Evolutionary conservation across 352 stramenopile genomes (phyloP), one percentile per base, ranked within the genome.

Genomic region (Globisporangium spinosum): DNA sequence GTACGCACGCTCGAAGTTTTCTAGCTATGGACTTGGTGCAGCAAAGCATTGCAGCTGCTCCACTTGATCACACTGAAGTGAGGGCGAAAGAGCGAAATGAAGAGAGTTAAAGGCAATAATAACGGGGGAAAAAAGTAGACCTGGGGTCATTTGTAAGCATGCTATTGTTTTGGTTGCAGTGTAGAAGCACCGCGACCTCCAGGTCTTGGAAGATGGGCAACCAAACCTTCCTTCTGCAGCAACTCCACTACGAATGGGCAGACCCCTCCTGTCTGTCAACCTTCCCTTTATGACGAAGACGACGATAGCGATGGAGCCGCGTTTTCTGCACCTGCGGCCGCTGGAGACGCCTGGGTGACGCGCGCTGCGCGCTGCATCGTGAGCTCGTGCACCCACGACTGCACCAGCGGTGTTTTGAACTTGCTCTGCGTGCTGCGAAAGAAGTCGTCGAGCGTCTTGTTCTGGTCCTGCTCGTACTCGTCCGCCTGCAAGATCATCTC

Each of bases 401-500:
- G 87, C 62, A 94, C 83, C 29, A 94, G 73, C 23, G 83, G 84
- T 70, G 87, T 94, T 67, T 80, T 79, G 71, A 94, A 93, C 65
- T 91, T 92, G 74, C 80, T 80, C 64, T 89, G 77, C n/a, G 87
- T 94, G 75, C 84, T 90, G 58, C 76, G 73, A 74, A 94, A 94
- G 65, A 94, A 94, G 62, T 93, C 83, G 47, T 92, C 75, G 6
- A 94, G 74, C 45, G 72, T 59, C 15, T 85, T 72, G 58, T 78
- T 73, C 67, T 94, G 84, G 22, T 74, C 84, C 38, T 76, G 76
- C 64, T 98, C 94, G 73, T 98, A 98, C 58, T 98, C 90, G 59
- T 97, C 80, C 10, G 94, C 94, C 70, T 98, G 94, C 58, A 98
- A 72, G 54, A 98, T 97, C 92, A 98, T 98, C 74, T 98, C 94